Base-by-base conservation (phyloP, 169 alveolate genomes). In the Eimeria brunetti region DNA sequence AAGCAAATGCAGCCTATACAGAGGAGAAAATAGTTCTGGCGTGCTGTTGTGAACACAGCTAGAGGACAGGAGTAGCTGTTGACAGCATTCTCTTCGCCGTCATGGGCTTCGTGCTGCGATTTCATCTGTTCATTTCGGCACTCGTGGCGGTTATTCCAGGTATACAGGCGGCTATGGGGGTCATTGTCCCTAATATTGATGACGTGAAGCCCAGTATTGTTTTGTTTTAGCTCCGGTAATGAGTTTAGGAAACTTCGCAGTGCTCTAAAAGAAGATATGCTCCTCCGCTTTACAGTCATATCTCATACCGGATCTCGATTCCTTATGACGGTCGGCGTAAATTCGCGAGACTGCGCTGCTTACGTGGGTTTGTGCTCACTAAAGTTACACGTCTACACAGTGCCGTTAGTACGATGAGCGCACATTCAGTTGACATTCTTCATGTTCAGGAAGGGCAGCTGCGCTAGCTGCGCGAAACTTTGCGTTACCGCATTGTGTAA, bases 1-100 rank as follows among this genome's bases (percentile, higher is more conserved):
- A 76, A 30, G 49, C 86, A 76, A 27, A 11, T 76, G 38, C 86
- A 76, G 22, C 86, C 86, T 20, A 46, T 76, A 4, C 64, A 58
- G 0, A 76, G 22, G 62, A 41, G 27, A 14, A 41, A 76, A 22
- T 76, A 76, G 38, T 76, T 46, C 22, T 27, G 80, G 4, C 0
- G 80, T 51, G n/a, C 80, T 3, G 76, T 22, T 64, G 44, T 27
- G 76, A 64, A 12, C 76, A n/a, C 38, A 64, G 76, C 41, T 1
- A 64, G 76, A n/a, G 36, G n/a, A 2, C 20, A 16, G 80, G 51
- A 36, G 27, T 11, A 36, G 46, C n/a, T 69, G 46, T 12, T 69
- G 16, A 30, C 9, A 12, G 30, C 76, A 69, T 12, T 33, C 7
- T 36, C 51, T 69, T 12, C 80, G 6, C 33, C 51, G 0, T 69